Conservation (phyloP, 768 basidiomycete species). For the Amanita fuliginea region DNA sequence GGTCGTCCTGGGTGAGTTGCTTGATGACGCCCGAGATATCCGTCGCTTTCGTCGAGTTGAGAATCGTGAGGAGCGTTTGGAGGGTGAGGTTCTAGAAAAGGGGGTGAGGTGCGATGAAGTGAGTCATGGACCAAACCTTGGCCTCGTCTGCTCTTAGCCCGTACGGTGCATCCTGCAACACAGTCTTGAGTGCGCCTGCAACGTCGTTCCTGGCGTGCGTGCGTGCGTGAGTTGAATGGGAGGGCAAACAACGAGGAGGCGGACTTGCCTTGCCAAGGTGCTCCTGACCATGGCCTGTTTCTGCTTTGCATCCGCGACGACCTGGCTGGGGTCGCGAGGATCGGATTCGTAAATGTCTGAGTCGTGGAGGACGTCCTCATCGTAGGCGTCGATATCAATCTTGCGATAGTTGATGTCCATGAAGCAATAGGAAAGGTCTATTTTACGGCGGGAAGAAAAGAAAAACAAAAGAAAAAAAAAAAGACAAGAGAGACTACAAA, state of each 20-base stretch:
- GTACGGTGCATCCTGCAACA: constrained; percentile 78
- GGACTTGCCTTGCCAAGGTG: constrained; percentile 59
- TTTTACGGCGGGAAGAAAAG: background rate
- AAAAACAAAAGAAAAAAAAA: background rate
- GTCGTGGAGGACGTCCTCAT: constrained; percentile 83
- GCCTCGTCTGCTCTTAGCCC: constrained; percentile 83
- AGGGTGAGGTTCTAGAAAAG: constrained; percentile 58
- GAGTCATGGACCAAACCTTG: constrained; percentile 52
- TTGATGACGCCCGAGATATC: constrained; percentile 76
- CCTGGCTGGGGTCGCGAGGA: constrained; percentile 64
- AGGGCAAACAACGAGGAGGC: background rate
- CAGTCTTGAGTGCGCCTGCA: constrained; percentile 54
- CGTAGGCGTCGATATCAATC: constrained; percentile 88
- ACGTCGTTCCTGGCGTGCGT: constrained; percentile 54
- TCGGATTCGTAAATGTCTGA: constrained; percentile 83
- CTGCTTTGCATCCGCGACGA: constrained; percentile 66
- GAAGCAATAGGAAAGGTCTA: background rate
- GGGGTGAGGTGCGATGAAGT: background rate
- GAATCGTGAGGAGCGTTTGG: constrained; percentile 71
- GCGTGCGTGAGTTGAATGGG: background rate
- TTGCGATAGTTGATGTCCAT: constrained; percentile 68
- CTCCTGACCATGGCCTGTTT: constrained; percentile 63
- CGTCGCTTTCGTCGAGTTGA: constrained; percentile 88
- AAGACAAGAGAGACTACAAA: background rate
- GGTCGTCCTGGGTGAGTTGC: constrained; percentile 56